phyloP scores from a whole-genome alignment of 805 yeast genomes.

The Cephaloascus albidus region DNA sequence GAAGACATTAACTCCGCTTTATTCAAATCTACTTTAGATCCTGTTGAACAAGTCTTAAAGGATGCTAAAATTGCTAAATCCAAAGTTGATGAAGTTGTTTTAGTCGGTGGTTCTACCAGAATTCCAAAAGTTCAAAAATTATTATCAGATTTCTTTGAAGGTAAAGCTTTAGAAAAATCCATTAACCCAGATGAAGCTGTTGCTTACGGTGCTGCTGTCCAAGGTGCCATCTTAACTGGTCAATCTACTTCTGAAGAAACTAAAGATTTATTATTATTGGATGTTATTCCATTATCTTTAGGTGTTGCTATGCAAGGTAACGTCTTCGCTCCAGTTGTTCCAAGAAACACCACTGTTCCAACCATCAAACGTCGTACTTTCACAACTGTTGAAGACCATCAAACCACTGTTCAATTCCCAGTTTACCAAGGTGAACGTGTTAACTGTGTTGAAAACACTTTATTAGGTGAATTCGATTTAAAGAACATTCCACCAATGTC shows the following conservation, averaged over 20 bases:
- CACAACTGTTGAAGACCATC: constrained; percentile 98
- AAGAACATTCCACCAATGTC: constrained; percentile 97
- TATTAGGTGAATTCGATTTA: constrained; percentile 97
- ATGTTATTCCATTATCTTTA: constrained; percentile 95
- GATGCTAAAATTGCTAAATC: constrained; percentile 36
- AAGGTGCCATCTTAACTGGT: constrained; percentile 97
- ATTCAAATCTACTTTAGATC: constrained; percentile 35
- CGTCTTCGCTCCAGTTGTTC: constrained; percentile 97
- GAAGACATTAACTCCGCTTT: constrained; percentile 37
- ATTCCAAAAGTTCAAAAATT: constrained; percentile 41
- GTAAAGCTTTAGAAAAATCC: constrained; percentile 39
- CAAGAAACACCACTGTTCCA: constrained; percentile 99
- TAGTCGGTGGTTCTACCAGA: constrained; percentile 42
- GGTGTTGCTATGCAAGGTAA: constrained; percentile 99
- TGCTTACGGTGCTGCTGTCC: constrained; percentile 82
- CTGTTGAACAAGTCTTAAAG: constrained; percentile 35
- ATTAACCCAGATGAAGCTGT: constrained; percentile 43
- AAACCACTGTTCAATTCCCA: constrained; percentile 97
- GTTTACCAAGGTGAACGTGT: constrained; percentile 99
- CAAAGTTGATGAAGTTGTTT: constrained; percentile 35
- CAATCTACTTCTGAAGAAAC: constrained; percentile 84
- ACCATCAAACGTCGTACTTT: constrained; percentile 98
- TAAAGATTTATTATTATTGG: constrained; percentile 90
- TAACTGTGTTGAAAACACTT: constrained; percentile 94
- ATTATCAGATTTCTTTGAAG: constrained; percentile 33